Conservation (phyloP, 495 filamentous ascomycete genomes). For the Cryomyces minteri region DNA sequence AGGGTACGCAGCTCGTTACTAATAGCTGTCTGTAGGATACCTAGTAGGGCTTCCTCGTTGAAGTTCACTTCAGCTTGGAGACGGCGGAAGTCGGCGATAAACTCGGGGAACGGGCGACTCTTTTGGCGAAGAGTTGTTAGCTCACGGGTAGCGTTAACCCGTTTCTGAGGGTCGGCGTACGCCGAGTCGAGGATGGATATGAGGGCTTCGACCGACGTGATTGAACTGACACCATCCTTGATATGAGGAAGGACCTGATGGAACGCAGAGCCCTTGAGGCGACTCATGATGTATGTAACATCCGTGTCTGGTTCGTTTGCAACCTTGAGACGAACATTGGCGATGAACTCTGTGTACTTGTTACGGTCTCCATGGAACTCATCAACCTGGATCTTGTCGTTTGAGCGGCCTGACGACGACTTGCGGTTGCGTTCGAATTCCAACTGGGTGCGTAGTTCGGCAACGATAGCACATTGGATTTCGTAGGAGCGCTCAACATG, state of each 20-base stretch:
- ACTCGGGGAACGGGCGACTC: not conserved
- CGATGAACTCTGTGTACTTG: not conserved
- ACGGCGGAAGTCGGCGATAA: not conserved
- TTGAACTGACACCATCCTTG: not conserved
- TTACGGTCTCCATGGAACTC: too few species aligned
- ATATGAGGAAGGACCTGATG: not conserved
- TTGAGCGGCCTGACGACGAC: too few species aligned
- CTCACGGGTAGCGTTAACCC: not conserved
- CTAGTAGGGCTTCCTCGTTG: not conserved
- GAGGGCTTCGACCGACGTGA: not conserved
- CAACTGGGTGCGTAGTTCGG: too few species aligned
- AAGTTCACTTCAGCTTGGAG: not conserved
- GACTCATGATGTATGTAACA: not conserved
- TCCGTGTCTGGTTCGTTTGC: not conserved
- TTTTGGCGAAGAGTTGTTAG: not conserved
- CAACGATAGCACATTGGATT: too few species aligned
- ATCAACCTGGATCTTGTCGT: too few species aligned
- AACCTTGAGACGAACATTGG: not conserved
- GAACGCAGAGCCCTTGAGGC: not conserved
- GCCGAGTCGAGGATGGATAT: not conserved
- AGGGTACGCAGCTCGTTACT: too few species aligned
- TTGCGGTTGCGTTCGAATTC: too few species aligned
- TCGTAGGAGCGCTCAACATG: too few species aligned
- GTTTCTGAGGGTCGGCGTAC: not conserved
- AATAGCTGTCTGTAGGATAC: too few species aligned